Percentiles rank a stretch among this genome's conserved stretches.
Evolutionary conservation across 1,139 yeast genomes (phyloP).

Genomic region (Geotrichum klebahnii): DNA sequence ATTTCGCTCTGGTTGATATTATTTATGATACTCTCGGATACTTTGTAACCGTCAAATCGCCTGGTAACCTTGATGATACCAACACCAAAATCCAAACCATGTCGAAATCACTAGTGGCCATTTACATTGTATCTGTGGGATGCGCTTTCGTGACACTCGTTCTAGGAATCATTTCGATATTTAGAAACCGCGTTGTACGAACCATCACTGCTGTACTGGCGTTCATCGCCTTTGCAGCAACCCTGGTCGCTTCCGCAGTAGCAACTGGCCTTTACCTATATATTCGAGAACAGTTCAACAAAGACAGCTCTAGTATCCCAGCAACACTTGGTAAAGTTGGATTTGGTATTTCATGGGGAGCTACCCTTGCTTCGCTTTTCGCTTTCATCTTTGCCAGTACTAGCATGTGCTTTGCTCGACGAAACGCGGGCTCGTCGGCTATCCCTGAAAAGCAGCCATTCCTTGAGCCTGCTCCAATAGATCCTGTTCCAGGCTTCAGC

Average conservation of each 20-base stretch:
- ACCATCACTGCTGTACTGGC: conserved; percentile 8
- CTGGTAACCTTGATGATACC: conserved; percentile 5
- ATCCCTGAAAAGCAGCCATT: conserved; percentile 15
- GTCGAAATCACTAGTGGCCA: conserved; percentile 5
- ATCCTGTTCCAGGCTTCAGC: background rate
- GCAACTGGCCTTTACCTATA: conserved; percentile 15
- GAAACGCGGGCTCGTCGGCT: background rate
- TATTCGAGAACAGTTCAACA: conserved; percentile 5
- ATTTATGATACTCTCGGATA: conserved; percentile 7
- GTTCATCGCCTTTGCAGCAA: conserved; percentile 8
- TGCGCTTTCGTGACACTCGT: conserved; percentile 4
- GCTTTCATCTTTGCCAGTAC: conserved; percentile 9
- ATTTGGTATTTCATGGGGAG: conserved; percentile 16
- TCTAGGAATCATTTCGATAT: background rate
- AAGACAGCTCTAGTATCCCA: background rate
- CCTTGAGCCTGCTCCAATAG: background rate
- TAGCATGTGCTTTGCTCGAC: background rate
- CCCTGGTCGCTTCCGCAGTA: conserved; percentile 12
- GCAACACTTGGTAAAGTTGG: conserved; percentile 10
- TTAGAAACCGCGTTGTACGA: background rate
- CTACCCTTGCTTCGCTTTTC: conserved; percentile 7
- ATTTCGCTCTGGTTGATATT: conserved; percentile 11
- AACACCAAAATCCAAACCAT: conserved; percentile 7
- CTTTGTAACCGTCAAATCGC: conserved; percentile 6
- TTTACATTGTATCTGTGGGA: conserved; percentile 4